A percentile compares a stretch with the other conserved stretches of the same genome.
phyloP scores from a whole-genome alignment of 768 basidiomycete species.

The Grammothele lineata region DNA sequence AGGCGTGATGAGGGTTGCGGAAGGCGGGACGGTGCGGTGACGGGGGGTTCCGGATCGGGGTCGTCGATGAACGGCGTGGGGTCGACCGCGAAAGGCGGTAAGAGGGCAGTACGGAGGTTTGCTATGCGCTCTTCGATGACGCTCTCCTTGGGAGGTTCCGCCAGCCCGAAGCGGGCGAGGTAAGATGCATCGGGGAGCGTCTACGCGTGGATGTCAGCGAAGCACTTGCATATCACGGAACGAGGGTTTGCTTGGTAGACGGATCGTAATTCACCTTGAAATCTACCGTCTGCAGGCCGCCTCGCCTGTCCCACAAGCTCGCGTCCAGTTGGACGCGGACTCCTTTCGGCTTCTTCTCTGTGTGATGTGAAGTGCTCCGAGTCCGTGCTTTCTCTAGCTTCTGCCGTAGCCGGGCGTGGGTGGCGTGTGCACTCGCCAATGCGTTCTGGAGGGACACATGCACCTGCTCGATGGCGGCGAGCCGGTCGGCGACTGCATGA shows the following conservation, averaged over 20 bases:
- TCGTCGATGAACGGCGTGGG: background rate
- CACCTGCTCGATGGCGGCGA: slow-evolving; percentile 5
- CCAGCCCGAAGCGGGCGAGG: slow-evolving; percentile 1
- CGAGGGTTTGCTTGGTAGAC: too few relatives aligned
- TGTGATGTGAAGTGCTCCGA: background rate
- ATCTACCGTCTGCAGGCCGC: background rate
- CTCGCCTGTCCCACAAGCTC: slow-evolving; percentile 7
- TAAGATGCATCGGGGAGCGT: background rate
- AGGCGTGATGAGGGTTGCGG: background rate
- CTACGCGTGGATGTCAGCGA: background rate
- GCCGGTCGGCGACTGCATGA: slow-evolving; percentile 10
- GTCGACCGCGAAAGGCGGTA: slow-evolving; percentile 9
- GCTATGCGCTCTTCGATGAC: slow-evolving; percentile 15
- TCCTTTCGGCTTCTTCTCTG: background rate
- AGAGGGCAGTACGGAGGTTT: slow-evolving; percentile 9
- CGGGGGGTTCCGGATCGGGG: slow-evolving; percentile 1
- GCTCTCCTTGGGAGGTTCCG: background rate
- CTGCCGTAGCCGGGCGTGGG: slow-evolving; percentile 2
- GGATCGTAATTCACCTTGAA: slow-evolving; percentile 4
- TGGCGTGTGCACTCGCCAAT: background rate
- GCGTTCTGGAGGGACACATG: slow-evolving; percentile 9
- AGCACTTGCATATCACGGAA: too few relatives aligned
- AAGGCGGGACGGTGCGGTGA: background rate
- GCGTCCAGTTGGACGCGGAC: background rate
- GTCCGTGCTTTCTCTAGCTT: background rate